These are phyloP conservation scores for Wickerhamomyces subpelliculosus DNA, from an alignment of 805 yeast species.

Conservation along the genomic window DNA sequence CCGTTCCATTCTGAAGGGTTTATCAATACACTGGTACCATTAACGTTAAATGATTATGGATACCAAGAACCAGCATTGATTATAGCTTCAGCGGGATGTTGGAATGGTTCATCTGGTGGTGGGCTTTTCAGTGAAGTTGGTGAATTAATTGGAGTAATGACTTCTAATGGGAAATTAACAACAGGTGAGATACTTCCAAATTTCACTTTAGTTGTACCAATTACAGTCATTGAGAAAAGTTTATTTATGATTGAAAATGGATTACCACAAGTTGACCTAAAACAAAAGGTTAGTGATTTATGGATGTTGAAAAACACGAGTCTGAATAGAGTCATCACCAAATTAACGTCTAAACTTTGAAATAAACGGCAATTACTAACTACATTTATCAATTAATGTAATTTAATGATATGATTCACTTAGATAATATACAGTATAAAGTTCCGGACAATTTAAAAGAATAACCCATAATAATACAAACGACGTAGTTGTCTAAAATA, in stretches of 20 bases:
- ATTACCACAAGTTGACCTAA: slow-evolving; percentile 7
- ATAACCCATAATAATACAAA: too few species aligned
- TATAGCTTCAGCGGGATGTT: slow-evolving; percentile 21
- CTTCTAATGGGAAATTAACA: slow-evolving; percentile 22
- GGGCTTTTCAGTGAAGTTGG: slow-evolving; percentile 18
- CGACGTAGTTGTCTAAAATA: too few species aligned
- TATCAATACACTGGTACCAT: slow-evolving; percentile 11
- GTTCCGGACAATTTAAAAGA: too few species aligned
- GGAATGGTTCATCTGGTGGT: slow-evolving; percentile 26
- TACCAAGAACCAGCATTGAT: slow-evolving; percentile 10
- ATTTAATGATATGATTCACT: too few species aligned
- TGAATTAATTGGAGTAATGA: slow-evolving; percentile 23
- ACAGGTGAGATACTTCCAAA: slow-evolving; percentile 22
- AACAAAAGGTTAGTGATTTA: slow-evolving; percentile 8
- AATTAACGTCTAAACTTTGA: too few species aligned
- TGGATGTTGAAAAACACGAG: slow-evolving; percentile 20
- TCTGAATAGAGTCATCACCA: too few species aligned
- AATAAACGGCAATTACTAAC: too few species aligned
- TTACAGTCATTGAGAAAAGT: slow-evolving; percentile 17
- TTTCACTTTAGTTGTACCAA: slow-evolving; percentile 21
- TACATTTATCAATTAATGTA: too few species aligned
- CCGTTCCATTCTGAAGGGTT: slow-evolving; percentile 19
- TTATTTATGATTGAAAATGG: slow-evolving; percentile 11
- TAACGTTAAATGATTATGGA: slow-evolving; percentile 9
- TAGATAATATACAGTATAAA: too few species aligned